phyloP scores from a whole-genome alignment of 2,329 filamentous ascomycete genomes.

The Colletotrichum kahawae region DNA sequence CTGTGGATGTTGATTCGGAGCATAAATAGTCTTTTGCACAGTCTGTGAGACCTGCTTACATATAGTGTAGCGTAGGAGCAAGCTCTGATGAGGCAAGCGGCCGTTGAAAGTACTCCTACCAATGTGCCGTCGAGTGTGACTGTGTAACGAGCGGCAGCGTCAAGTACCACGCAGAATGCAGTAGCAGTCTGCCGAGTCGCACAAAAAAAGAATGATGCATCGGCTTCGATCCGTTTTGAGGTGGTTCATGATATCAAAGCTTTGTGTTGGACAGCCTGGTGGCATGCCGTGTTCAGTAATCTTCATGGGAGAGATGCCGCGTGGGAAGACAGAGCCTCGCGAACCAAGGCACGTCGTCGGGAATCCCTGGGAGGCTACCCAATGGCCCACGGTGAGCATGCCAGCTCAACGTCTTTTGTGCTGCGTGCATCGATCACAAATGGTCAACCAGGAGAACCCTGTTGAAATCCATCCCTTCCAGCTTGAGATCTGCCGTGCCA shows the following conservation, averaged over 20 bases:
- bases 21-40: neutral
- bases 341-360: slow-evolving; percentile 2
- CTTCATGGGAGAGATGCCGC: neutral
- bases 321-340: neutral
- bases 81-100: slow-evolving; percentile 4
- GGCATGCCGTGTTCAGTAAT: neutral
- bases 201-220: neutral
- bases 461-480: neutral
- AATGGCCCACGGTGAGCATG: neutral
- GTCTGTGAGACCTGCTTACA: neutral
- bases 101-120: neutral
- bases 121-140: neutral
- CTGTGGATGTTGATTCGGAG: neutral
- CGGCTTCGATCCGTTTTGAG: neutral
- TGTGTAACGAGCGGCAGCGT: neutral
- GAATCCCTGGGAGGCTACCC: neutral
- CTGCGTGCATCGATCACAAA: neutral
- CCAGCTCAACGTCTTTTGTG: neutral
- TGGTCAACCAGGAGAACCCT: neutral
- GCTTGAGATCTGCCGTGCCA: neutral
- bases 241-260: neutral
- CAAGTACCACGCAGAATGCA: neutral
- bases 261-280: neutral
- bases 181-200: neutral
- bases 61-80: neutral